These are phyloP conservation scores for Xylariaceae sp. DNA, from an alignment of 2,329 filamentous ascomycete species.

Conservation along the genomic window DNA sequence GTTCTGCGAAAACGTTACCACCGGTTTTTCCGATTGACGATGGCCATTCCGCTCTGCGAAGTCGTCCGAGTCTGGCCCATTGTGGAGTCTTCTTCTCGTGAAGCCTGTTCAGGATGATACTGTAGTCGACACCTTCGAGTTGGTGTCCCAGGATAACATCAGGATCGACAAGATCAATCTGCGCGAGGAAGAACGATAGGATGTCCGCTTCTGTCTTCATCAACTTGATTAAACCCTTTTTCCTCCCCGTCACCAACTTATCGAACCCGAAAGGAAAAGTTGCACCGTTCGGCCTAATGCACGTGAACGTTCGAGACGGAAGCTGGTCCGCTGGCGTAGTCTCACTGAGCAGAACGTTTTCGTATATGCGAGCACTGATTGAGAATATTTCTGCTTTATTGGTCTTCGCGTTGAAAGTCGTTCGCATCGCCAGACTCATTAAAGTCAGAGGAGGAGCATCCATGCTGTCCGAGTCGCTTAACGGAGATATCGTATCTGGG, in stretches of 20 bases:
- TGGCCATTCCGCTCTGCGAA: slow-evolving; percentile 83
- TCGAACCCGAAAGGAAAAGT: slow-evolving; percentile 86
- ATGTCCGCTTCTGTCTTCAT: slow-evolving; percentile 82
- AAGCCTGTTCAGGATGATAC: slow-evolving; percentile 78
- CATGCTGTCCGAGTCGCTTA: slow-evolving; percentile 72
- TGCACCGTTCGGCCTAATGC: slow-evolving; percentile 73
- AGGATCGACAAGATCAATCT: slow-evolving; percentile 82
- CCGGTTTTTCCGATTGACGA: slow-evolving; percentile 78
- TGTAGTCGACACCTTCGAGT: slow-evolving; percentile 95
- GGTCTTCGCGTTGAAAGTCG: slow-evolving; percentile 79
- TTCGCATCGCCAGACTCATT: slow-evolving; percentile 92
- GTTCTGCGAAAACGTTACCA: slow-evolving; percentile 87
- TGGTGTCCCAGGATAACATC: slow-evolving; percentile 93
- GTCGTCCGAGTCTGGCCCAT: slow-evolving; percentile 87
- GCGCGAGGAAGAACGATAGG: slow-evolving; percentile 80
- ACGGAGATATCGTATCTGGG: slow-evolving; percentile 66
- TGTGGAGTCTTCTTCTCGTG: slow-evolving; percentile 86
- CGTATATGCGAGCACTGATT: slow-evolving; percentile 87
- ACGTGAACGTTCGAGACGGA: slow-evolving; percentile 83
- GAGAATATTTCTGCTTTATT: slow-evolving; percentile 96
- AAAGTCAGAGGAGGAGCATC: slow-evolving; percentile 84
- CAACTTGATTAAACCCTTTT: slow-evolving; percentile 70
- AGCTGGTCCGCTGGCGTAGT: slow-evolving; percentile 85
- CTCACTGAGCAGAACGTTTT: slow-evolving; percentile 80
- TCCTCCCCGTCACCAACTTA: slow-evolving; percentile 62